phyloP scores from a whole-genome alignment of 1,139 yeast genomes.

The Citeromyces hawaiiensis region DNA sequence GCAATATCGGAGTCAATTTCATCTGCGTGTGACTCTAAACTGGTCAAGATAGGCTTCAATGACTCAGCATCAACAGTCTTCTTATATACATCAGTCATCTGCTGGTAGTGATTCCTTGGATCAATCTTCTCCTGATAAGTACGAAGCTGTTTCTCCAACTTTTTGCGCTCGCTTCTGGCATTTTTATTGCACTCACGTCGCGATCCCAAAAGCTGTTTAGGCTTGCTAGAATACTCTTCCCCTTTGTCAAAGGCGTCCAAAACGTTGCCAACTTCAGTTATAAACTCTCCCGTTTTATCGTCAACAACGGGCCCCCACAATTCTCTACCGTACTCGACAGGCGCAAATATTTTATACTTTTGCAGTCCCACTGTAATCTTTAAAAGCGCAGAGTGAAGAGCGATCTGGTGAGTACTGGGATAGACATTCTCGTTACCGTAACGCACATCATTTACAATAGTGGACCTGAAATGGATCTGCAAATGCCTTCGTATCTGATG shows the following conservation, averaged over 20 bases:
- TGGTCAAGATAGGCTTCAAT: neutral
- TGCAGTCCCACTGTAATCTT: slow-evolving; percentile 12
- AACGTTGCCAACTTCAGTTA: neutral
- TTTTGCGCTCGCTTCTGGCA: neutral
- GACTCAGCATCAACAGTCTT: neutral
- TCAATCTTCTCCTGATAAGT: neutral
- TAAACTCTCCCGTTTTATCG: neutral
- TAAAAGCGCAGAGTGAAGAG: slow-evolving; percentile 17
- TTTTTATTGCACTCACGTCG: neutral
- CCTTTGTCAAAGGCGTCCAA: neutral
- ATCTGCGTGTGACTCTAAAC: neutral
- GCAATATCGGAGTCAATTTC: neutral
- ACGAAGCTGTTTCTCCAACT: neutral
- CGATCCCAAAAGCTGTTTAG: neutral
- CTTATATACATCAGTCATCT: neutral
- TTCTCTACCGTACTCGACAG: slow-evolving; percentile 1
- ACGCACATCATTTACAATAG: slow-evolving; percentile 7
- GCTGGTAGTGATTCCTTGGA: neutral
- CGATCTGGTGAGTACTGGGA: slow-evolving; percentile 12
- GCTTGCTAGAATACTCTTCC: neutral
- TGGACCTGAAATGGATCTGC: slow-evolving; percentile 2
- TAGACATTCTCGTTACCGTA: slow-evolving; percentile 6
- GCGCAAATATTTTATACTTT: neutral
- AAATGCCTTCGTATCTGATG: slow-evolving; percentile 29
- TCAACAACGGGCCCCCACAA: neutral